Percentiles rank a stretch among this genome's conserved stretches.
phyloP scores from a whole-genome alignment of 2,329 filamentous ascomycete species.

The Aspergillus aculeatus region DNA sequence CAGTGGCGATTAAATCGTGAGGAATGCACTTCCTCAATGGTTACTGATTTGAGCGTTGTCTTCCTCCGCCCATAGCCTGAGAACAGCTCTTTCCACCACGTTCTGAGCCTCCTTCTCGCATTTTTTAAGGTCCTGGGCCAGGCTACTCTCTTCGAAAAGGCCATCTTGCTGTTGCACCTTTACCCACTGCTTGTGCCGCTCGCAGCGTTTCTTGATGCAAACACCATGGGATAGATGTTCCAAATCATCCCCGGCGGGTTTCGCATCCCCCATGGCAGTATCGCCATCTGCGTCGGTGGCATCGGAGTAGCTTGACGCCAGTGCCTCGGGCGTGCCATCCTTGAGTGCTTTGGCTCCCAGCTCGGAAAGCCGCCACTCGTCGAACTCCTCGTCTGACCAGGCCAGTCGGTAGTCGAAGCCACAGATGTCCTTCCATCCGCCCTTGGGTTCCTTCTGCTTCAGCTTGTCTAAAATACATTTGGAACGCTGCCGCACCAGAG shows the following conservation, averaged over 20 bases:
- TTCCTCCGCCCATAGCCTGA: conserved; percentile 41
- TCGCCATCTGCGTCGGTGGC: conserved; percentile 35
- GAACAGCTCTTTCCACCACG: conserved; percentile 45
- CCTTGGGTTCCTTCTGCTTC: conserved; percentile 46
- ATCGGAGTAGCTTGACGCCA: conserved; percentile 27
- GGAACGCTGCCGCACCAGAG: conserved; percentile 42
- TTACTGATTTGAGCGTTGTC: conserved; percentile 25
- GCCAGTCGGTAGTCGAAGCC: conserved; percentile 48
- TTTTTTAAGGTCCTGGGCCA: conserved; percentile 39
- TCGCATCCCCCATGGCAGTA: conserved; percentile 34
- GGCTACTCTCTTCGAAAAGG: conserved; percentile 42
- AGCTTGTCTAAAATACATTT: conserved; percentile 45
- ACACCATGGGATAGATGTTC: conserved; percentile 41
- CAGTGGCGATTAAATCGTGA: background rate
- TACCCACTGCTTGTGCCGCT: conserved; percentile 49
- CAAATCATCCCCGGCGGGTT: conserved; percentile 30
- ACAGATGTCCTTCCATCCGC: conserved; percentile 49
- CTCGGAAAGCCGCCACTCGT: conserved; percentile 45
- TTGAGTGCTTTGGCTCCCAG: conserved; percentile 40
- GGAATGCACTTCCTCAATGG: conserved; percentile 5
- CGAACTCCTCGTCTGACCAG: conserved; percentile 51
- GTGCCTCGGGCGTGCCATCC: conserved; percentile 37
- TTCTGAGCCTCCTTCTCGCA: conserved; percentile 43
- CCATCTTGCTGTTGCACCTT: conserved; percentile 49
- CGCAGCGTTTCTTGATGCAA: conserved; percentile 49